Evolutionary conservation across 2,329 filamentous ascomycete species (phyloP).

Genomic region (Penicillium hesseltinei): DNA sequence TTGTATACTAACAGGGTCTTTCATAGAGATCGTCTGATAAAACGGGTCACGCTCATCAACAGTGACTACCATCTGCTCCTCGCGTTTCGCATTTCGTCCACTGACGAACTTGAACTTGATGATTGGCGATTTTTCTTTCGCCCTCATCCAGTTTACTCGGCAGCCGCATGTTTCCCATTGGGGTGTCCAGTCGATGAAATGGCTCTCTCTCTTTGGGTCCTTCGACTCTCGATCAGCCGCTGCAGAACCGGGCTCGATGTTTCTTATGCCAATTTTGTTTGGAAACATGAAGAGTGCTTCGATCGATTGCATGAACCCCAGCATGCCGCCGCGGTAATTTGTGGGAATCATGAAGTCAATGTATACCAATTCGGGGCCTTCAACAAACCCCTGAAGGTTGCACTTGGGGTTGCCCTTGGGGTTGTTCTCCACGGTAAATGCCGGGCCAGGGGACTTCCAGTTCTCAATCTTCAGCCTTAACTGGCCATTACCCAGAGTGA

Average conservation of each 20-base stretch:
- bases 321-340: not conserved
- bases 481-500: not conserved
- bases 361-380: not conserved
- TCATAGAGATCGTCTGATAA: not conserved
- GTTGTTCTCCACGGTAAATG: not conserved
- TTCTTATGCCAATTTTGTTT: not conserved
- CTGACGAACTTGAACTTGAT: constrained; percentile 1
- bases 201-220: not conserved
- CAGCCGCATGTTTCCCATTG: not conserved
- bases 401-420: not conserved
- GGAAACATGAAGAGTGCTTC: not conserved
- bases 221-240: not conserved
- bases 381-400: not conserved
- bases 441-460: not conserved
- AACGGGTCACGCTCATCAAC: not conserved
- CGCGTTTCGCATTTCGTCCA: not conserved
- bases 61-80: not conserved
- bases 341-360: not conserved
- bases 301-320: not conserved
- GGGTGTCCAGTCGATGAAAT: not conserved
- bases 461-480: not conserved
- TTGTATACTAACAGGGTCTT: not conserved
- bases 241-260: not conserved
- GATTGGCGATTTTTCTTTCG: not conserved
- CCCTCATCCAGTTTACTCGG: constrained; percentile 4